A percentile compares a stretch with the other conserved stretches of the same genome.
Evolutionary conservation across 306 rosid genomes (phyloP).

Genomic region (Cucumis cinereus): DNA sequence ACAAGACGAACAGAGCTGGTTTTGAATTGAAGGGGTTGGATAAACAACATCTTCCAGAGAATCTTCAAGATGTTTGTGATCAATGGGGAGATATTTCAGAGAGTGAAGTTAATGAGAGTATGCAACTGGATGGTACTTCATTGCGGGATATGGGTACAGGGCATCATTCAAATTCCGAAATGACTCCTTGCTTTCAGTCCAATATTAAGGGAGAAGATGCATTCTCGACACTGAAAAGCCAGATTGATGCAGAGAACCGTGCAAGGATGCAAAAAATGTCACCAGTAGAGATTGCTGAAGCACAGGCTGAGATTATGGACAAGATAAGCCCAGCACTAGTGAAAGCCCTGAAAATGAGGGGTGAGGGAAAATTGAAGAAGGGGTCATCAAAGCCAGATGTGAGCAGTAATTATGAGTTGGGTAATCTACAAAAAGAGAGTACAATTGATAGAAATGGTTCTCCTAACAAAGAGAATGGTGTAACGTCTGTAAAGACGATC

Average conservation of each 20-base stretch:
- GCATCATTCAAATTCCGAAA: constrained; percentile 14
- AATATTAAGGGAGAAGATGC: constrained; percentile 20
- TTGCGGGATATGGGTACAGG: constrained; percentile 8
- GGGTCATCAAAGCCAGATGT: constrained; percentile 19
- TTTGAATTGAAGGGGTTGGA: background rate
- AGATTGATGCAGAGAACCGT: constrained; percentile 67
- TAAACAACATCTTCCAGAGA: background rate
- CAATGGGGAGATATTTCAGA: background rate
- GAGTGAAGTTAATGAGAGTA: background rate
- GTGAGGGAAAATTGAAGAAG: constrained; percentile 44
- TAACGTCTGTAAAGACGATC: constrained; percentile 10
- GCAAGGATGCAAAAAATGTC: constrained; percentile 57
- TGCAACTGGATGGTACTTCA: background rate
- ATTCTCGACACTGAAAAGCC: constrained; percentile 34
- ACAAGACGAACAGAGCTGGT: background rate
- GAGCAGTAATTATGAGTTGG: constrained; percentile 12
- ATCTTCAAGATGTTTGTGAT: background rate
- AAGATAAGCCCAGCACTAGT: constrained; percentile 53
- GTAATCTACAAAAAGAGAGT: constrained; percentile 18
- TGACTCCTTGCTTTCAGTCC: constrained; percentile 15
- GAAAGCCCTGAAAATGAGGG: constrained; percentile 50
- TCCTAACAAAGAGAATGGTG: constrained; percentile 14
- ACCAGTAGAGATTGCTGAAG: constrained; percentile 55
- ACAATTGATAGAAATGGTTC: constrained; percentile 17
- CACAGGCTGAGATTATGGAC: constrained; percentile 65